Conservation (phyloP, 176 grass and related monocot species). For the Thinopyrum elongatum region DNA sequence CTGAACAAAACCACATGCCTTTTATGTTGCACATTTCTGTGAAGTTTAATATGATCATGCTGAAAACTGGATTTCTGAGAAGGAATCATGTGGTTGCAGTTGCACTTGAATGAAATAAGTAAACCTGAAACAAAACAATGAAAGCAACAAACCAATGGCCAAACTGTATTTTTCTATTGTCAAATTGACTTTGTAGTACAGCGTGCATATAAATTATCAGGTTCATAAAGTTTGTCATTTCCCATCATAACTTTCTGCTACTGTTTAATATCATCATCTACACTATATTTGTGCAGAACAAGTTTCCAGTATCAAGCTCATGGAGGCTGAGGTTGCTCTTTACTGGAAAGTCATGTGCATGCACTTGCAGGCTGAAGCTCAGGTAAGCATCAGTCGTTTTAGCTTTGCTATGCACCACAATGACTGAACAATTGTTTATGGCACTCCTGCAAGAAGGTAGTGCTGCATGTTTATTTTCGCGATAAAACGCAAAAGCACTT, state of each 20-base stretch:
- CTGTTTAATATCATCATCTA: conserved; percentile 10
- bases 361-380: conserved; percentile 92
- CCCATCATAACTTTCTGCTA: neutral
- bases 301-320: conserved; percentile 54
- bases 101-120: neutral
- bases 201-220: neutral
- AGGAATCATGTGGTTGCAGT: neutral
- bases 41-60: conserved; percentile 6
- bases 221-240: neutral
- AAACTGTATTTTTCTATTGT: neutral
- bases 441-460: conserved; percentile 7
- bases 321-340: conserved; percentile 82
- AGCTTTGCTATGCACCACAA: conserved; percentile 7
- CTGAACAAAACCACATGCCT: neutral
- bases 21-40: conserved; percentile 3
- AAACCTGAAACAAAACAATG: conserved; percentile 13
- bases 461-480: neutral
- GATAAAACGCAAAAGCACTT: neutral
- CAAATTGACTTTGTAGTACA: neutral
- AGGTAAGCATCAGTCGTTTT: conserved; percentile 50
- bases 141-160: neutral
- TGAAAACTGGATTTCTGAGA: neutral
- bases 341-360: conserved; percentile 89
- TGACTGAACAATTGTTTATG: neutral
- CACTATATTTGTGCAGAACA: conserved; percentile 47